These are phyloP conservation scores for Solanum ossicruentum DNA, from an alignment of 257 asterid species.

Conservation along the genomic window DNA sequence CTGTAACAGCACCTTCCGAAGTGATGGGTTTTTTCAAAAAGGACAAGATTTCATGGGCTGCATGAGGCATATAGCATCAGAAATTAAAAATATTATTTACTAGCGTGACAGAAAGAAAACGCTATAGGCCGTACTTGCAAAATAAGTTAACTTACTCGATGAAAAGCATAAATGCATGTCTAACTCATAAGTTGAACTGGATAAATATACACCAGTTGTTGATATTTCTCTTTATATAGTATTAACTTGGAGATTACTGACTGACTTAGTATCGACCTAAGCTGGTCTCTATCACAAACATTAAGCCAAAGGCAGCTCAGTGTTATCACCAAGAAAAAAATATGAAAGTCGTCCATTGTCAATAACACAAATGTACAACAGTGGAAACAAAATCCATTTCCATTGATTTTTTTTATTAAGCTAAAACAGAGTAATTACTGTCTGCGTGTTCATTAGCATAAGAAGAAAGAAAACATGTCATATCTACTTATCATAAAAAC, in stretches of 20 bases:
- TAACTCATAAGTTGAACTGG: background rate
- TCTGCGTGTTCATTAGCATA: background rate
- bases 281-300: background rate
- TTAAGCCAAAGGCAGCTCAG: background rate
- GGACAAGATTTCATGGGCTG: constrained; percentile 76
- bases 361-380: background rate
- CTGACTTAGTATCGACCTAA: background rate
- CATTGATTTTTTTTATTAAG: background rate
- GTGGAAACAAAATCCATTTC: background rate
- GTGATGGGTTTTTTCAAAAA: constrained; percentile 43
- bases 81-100: background rate
- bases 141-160: background rate
- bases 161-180: background rate
- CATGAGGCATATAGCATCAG: constrained; percentile 2
- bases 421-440: background rate
- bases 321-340: background rate
- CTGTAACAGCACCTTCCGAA: constrained; percentile 13
- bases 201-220: background rate
- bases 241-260: background rate
- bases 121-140: background rate
- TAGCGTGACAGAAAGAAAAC: background rate
- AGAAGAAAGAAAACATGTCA: background rate
- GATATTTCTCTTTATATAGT: background rate
- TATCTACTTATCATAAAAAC: background rate
- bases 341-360: background rate